Base-by-base conservation (phyloP, 2,329 filamentous ascomycete genomes). In the Verruconis gallopava region DNA sequence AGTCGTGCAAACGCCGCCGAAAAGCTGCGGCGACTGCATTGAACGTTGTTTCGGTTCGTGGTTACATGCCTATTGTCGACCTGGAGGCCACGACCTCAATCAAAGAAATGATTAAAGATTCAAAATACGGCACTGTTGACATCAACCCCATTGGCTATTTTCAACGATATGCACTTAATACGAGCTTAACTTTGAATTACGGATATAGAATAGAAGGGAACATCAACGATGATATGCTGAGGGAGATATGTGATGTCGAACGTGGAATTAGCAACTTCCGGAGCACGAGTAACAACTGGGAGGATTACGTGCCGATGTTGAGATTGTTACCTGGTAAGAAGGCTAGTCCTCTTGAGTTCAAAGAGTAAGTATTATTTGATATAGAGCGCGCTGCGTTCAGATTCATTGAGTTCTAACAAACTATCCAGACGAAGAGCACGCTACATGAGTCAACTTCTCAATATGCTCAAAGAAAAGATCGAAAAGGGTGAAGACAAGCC, bases 271-370 rank as follows among this genome's bases (percentile, higher is more conserved):
- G 77, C 41, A 83, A 83, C 51, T 81, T 88, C 54, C 66, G 84
- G 37, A 81, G 75, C 19, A 89, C 82, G 0, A 84, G 79, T 51
- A 85, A 86, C 54, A 89, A 89, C 56, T 84, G 81, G 75, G 80
- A 85, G 53, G 84, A 91, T 53, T 89, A 89, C 50, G 74, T 91
- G n/a, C 82, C 84, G 0, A 52, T 88, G 4, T 56, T 91, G 46
- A 70, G 84, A 20, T 57, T 85, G 2, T 70, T 75, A 49, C 71
- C 77, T 2, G 73, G 67, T 21, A 70, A 70, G 48, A 85, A 75
- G 22, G 41, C n/a, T 3, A 25, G 37, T 15, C 41, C 41, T 5
- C 35, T 43, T 18, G 41, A 43, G 17, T 43, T 43, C 35, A 43
- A 43, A 19, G 20, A 30, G 41, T 30, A n/a, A 30, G 25, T 30